Percentiles rank a stretch among this genome's conserved stretches.
Evolutionary conservation across 371 early-diverging fungal species (phyloP).

Genomic region (Rhizomucor pusillus): DNA sequence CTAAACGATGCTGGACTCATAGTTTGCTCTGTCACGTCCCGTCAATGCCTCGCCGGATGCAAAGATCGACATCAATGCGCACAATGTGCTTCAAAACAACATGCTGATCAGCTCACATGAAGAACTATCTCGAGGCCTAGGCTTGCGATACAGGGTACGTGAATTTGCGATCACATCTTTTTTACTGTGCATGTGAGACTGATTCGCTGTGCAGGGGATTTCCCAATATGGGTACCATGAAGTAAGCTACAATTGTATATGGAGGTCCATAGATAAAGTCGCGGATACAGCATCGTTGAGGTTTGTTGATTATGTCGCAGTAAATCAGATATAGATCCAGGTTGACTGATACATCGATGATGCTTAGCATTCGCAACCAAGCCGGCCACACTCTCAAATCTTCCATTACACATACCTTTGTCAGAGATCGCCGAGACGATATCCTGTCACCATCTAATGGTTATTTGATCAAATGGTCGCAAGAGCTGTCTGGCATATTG

Average conservation of each 20-base stretch:
- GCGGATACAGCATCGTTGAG: constrained; percentile 74
- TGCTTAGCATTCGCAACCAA: constrained; percentile 75
- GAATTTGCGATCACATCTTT: background rate
- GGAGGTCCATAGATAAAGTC: constrained; percentile 79
- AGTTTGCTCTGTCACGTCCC: constrained; percentile 43
- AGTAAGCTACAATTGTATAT: constrained; percentile 64
- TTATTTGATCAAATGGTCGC: constrained; percentile 56
- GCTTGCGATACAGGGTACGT: constrained; percentile 36
- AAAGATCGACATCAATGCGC: constrained; percentile 43
- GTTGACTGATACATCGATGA: background rate
- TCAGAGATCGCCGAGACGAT: constrained; percentile 77
- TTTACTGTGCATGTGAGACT: background rate
- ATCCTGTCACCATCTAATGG: constrained; percentile 76
- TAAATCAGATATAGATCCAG: background rate
- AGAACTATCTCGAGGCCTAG: constrained; percentile 40
- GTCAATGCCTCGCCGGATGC: constrained; percentile 47
- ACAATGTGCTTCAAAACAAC: constrained; percentile 46
- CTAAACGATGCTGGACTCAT: background rate
- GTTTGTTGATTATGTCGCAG: constrained; percentile 19
- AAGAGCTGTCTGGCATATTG: constrained; percentile 82
- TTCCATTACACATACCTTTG: constrained; percentile 65
- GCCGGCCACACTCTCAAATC: constrained; percentile 91
- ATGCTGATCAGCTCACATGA: constrained; percentile 39
- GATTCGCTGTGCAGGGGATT: constrained; percentile 23
- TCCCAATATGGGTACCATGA: constrained; percentile 69